Conservation (phyloP, 106 monocot species). For the Phalaenopsis aphrodite region DNA sequence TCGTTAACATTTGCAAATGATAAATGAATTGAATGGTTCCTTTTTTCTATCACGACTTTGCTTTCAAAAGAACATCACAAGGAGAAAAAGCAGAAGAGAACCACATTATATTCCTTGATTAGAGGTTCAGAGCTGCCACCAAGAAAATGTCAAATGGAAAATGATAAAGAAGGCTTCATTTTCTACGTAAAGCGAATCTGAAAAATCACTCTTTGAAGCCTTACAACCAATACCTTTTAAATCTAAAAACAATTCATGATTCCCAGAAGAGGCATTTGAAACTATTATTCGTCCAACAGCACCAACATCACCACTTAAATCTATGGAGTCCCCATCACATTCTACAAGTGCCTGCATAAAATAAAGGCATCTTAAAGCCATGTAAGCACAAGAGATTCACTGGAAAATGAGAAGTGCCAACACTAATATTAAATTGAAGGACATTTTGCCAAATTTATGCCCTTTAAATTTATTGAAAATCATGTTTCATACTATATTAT, state of each 20-base stretch:
- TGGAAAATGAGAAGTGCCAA: not conserved
- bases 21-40: not conserved
- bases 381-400: not conserved
- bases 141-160: not conserved
- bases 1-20: not conserved
- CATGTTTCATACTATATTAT: not conserved
- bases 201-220: not conserved
- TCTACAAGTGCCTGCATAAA: constrained; percentile 74
- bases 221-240: constrained; percentile 57
- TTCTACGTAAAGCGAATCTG: not conserved
- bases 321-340: constrained; percentile 92
- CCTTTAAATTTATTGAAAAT: not conserved
- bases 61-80: not conserved
- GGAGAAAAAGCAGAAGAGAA: not conserved
- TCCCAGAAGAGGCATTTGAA: constrained; percentile 46
- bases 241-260: constrained; percentile 75
- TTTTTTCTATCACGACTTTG: not conserved
- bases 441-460: not conserved
- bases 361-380: constrained; percentile 7
- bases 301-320: constrained; percentile 96
- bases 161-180: not conserved
- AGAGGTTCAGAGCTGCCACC: not conserved
- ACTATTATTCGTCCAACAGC: constrained; percentile 83
- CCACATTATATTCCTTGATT: not conserved
- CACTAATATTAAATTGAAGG: not conserved